A percentile compares a stretch with the other conserved stretches of the same genome.
Evolutionary conservation across 2,329 filamentous ascomycete genomes (phyloP).

Genomic region (Pseudogymnoascus sp.): DNA sequence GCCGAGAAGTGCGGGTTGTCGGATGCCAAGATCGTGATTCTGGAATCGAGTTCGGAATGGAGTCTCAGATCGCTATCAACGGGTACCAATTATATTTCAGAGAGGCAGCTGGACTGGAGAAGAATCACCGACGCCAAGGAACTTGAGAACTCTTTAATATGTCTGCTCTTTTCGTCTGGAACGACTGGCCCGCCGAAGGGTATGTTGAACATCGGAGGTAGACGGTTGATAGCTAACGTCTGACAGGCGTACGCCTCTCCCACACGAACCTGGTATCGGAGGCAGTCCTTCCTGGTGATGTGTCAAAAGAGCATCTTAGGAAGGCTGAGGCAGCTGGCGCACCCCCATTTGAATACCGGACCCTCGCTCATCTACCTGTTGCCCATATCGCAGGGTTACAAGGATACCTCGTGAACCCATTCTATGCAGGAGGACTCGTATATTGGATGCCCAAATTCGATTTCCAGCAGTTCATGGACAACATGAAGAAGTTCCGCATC

Average conservation of each 20-base stretch:
- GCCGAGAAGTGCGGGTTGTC: slow-evolving; percentile 50
- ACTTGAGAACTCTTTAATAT: slow-evolving; percentile 45
- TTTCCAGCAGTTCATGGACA: slow-evolving; percentile 62
- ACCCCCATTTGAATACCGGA: slow-evolving; percentile 31
- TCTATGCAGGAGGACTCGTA: slow-evolving; percentile 39
- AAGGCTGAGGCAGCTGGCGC: slow-evolving; percentile 14
- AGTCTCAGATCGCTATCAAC: slow-evolving; percentile 55
- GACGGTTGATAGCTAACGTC: slow-evolving; percentile 4
- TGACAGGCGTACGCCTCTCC: slow-evolving; percentile 65
- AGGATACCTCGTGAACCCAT: slow-evolving; percentile 39
- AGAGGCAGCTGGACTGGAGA: slow-evolving; percentile 45
- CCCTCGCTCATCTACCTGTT: slow-evolving; percentile 39
- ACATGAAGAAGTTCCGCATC: slow-evolving; percentile 61
- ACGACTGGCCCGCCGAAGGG: slow-evolving; percentile 77
- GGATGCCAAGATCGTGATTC: slow-evolving; percentile 52
- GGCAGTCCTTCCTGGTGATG: slow-evolving; percentile 32
- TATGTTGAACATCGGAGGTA: background rate
- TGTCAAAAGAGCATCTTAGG: slow-evolving; percentile 26
- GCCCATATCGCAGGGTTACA: slow-evolving; percentile 42
- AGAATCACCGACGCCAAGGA: slow-evolving; percentile 51
- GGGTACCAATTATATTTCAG: slow-evolving; percentile 42
- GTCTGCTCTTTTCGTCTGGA: slow-evolving; percentile 72
- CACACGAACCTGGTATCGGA: slow-evolving; percentile 67
- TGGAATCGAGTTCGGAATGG: slow-evolving; percentile 45
- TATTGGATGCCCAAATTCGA: slow-evolving; percentile 78